phyloP scores from a whole-genome alignment of 257 asterid genomes.

The Mitragyna speciosa region DNA sequence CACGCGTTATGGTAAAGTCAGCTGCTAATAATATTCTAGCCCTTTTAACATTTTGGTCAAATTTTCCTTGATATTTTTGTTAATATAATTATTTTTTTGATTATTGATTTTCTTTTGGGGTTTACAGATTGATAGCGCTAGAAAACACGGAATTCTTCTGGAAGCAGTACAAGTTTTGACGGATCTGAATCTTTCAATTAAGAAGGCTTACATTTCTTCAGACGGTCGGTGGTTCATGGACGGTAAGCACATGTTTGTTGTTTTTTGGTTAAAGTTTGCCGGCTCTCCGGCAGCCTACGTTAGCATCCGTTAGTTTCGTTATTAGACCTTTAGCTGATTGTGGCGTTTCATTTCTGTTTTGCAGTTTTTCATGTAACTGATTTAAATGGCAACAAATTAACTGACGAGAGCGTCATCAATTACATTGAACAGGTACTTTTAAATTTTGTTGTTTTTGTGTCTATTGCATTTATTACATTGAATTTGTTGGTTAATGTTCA shows the following conservation, averaged over 20 bases:
- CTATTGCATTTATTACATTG: too few relatives aligned
- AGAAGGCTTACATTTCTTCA: constrained; percentile 89
- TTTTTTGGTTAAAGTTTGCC: neutral
- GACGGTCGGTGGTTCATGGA: constrained; percentile 99
- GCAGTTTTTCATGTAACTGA: constrained; percentile 99
- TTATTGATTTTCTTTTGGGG: neutral
- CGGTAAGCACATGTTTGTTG: constrained; percentile 45
- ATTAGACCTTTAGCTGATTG: constrained; percentile 15
- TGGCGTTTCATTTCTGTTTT: constrained; percentile 38
- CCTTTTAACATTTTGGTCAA: constrained; percentile 2
- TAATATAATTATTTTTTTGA: neutral
- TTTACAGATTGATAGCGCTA: constrained; percentile 79
- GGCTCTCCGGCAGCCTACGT: too few relatives aligned
- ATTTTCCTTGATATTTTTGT: neutral
- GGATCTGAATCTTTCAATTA: constrained; percentile 88
- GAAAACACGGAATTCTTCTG: constrained; percentile 87
- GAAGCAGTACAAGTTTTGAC: constrained; percentile 92
- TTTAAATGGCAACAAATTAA: constrained; percentile 81
- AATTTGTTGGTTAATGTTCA: too few relatives aligned
- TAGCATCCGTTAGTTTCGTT: neutral
- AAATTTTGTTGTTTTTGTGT: too few relatives aligned
- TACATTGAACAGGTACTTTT: constrained; percentile 90
- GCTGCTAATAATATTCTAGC: constrained; percentile 4
- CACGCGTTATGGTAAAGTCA: constrained; percentile 81
- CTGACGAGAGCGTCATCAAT: constrained; percentile 77